Base-by-base conservation (phyloP, 495 filamentous ascomycete species). In the Penicillium coprophilum region DNA sequence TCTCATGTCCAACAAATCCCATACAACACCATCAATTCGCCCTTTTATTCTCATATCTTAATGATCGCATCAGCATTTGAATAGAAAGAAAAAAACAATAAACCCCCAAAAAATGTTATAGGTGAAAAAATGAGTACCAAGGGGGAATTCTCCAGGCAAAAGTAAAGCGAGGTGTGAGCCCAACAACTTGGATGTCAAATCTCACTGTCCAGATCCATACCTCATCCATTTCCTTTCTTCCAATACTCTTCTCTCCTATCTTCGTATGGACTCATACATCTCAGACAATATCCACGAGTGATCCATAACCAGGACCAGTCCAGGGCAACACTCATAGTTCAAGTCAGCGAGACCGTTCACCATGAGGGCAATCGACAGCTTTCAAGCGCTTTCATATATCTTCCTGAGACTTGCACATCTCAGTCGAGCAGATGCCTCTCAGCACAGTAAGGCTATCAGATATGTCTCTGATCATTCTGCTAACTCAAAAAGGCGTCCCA, bases 401-500 rank as follows among this genome's bases (percentile, higher is more conserved):
- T 17, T 34, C 45, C 23, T 49, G 34, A n/a, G n/a, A 13, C 41
- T 46, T 17, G 30, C 41, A 1, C 15, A 31, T 9, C 24, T 49
- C 15, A 23, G 44, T 44, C 17, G 4, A 52, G 38, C 36, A 31
- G 31, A 38, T 30, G 4, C 2, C 8, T 31, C 24, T 0, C 50
- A 52, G 7, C 10, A 47, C 32, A 9, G 32, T 41, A 31, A 30
- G 17, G 2, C 4, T 28, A 17, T 40, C n/a, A 8, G 34, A 38
- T 17, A n/a, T 19, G 2, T 7, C 32, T 23, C 2, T 40, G 4
- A 30, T 32, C 3, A 7, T 10, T 19, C 3, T 43, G 1, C 44
- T 61, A 5, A 53, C 46, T 17, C n/a, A 52, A n/a, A 2, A 41
- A 56, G 56, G 60, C 31, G 34, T 60, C 32, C 57, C 53, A 38